Evolutionary conservation across 192 early-diverging fungal species (phyloP).

Genomic region (Backusella circina): DNA sequence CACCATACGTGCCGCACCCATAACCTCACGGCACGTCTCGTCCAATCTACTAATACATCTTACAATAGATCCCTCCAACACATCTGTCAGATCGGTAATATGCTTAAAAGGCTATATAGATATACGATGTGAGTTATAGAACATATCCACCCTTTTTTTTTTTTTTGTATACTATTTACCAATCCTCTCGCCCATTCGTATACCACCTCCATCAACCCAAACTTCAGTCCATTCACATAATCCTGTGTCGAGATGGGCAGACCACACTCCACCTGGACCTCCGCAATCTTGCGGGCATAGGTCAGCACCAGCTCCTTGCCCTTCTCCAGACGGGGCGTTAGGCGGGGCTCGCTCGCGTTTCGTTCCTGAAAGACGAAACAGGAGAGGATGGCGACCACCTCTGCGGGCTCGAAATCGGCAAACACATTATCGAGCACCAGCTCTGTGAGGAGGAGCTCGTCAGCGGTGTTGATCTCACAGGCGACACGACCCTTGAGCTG

Average conservation of each 20-base stretch:
- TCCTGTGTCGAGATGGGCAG: slow-evolving; percentile 41
- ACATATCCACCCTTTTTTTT: too few species aligned
- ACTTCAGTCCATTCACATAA: slow-evolving; percentile 52
- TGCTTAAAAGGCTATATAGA: slow-evolving; percentile 79
- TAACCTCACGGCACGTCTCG: slow-evolving; percentile 90
- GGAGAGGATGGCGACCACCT: slow-evolving; percentile 90
- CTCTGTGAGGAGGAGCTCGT: slow-evolving; percentile 93
- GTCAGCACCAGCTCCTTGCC: slow-evolving; percentile 66
- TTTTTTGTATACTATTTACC: slow-evolving; percentile 22
- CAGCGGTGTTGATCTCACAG: slow-evolving; percentile 96
- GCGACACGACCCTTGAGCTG: slow-evolving; percentile 95
- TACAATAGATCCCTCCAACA: slow-evolving; percentile 93
- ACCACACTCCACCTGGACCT: slow-evolving; percentile 70
- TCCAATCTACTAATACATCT: slow-evolving; percentile 90
- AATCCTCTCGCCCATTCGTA: slow-evolving; percentile 97
- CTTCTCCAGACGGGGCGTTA: slow-evolving; percentile 64
- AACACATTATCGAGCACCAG: slow-evolving; percentile 92
- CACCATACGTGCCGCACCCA: slow-evolving; percentile 80
- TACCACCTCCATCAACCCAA: slow-evolving; percentile 93
- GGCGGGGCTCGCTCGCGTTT: slow-evolving; percentile 54
- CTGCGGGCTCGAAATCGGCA: slow-evolving; percentile 83
- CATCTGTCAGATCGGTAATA: slow-evolving; percentile 90
- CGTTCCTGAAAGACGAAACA: slow-evolving; percentile 97
- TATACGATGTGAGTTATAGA: too few species aligned
- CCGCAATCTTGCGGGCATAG: slow-evolving; percentile 64